A percentile compares a stretch with the other conserved stretches of the same genome.
phyloP scores from a whole-genome alignment of 2,329 filamentous ascomycete species.

The Beauveria medogensis region DNA sequence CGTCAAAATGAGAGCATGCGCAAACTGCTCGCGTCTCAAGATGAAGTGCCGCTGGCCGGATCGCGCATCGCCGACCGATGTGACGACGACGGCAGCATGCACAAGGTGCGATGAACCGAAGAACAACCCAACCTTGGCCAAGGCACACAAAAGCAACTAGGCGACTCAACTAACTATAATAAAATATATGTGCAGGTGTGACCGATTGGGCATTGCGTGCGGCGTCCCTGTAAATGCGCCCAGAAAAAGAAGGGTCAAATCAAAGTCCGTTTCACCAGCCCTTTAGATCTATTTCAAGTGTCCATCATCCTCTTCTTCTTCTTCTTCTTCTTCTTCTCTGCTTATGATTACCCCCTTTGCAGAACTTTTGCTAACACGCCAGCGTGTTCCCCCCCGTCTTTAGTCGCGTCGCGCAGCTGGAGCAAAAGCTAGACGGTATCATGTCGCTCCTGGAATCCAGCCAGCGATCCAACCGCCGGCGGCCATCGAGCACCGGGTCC shows the following conservation, averaged over 20 bases:
- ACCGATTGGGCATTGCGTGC: slow-evolving; percentile 18
- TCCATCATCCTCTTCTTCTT: no score
- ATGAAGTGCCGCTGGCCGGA: slow-evolving; percentile 8
- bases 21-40: slow-evolving; percentile 3
- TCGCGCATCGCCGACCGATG: not conserved
- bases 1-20: slow-evolving; percentile 3
- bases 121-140: not conserved
- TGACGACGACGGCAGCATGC: not conserved
- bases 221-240: slow-evolving; percentile 18
- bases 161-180: not conserved
- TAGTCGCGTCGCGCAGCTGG: slow-evolving; percentile 22
- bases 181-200: slow-evolving; percentile 13
- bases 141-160: not conserved
- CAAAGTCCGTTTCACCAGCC: slow-evolving; percentile 15
- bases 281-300: no score
- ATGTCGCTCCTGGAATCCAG: slow-evolving; percentile 18
- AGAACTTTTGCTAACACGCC: no score
- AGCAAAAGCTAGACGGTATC: slow-evolving; percentile 23
- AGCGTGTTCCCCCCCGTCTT: no score
- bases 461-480: not conserved
- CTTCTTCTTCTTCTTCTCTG: no score
- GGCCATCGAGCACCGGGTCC: not conserved
- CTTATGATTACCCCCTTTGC: no score
- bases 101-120: not conserved
- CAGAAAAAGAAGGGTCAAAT: slow-evolving; percentile 18